Evolutionary conservation across 2,329 filamentous ascomycete genomes (phyloP).

Genomic region (Venturia aucupariae): DNA sequence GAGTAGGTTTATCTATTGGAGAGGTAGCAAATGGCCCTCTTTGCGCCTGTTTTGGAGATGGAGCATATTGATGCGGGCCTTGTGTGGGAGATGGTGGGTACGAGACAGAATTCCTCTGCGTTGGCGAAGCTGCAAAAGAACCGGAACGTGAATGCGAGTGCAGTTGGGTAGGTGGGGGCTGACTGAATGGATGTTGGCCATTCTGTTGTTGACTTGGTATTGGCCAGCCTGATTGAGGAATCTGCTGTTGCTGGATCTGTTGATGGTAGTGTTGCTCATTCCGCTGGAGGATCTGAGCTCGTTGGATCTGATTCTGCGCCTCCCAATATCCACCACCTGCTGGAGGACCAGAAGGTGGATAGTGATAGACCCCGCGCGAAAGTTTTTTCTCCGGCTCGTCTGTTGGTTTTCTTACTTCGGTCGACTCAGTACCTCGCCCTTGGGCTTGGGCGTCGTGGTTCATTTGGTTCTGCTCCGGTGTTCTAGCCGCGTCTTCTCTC

Average conservation of each 20-base stretch:
- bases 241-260: conserved; percentile 5
- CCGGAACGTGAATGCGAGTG: not conserved
- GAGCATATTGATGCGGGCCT: not conserved
- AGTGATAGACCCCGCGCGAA: conserved; percentile 1
- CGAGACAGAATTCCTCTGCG: not conserved
- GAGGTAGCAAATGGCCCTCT: not conserved
- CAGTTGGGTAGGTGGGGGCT: not conserved
- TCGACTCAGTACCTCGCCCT: not conserved
- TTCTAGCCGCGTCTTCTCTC: not conserved
- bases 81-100: conserved; percentile 3
- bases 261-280: conserved; percentile 8
- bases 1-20: not conserved
- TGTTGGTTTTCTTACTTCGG: not conserved
- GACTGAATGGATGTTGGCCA: conserved; percentile 2
- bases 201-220: not conserved
- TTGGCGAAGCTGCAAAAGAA: conserved; percentile 6
- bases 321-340: not conserved
- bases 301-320: conserved; percentile 3
- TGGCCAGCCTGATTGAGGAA: not conserved
- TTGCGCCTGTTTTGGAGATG: not conserved
- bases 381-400: not conserved
- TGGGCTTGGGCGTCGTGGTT: not conserved
- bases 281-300: not conserved
- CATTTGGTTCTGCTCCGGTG: not conserved
- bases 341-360: not conserved